A percentile compares a stretch with the other conserved stretches of the same genome.
Conservation (phyloP, 345 rosid species). For the Eutrema japonicum region DNA sequence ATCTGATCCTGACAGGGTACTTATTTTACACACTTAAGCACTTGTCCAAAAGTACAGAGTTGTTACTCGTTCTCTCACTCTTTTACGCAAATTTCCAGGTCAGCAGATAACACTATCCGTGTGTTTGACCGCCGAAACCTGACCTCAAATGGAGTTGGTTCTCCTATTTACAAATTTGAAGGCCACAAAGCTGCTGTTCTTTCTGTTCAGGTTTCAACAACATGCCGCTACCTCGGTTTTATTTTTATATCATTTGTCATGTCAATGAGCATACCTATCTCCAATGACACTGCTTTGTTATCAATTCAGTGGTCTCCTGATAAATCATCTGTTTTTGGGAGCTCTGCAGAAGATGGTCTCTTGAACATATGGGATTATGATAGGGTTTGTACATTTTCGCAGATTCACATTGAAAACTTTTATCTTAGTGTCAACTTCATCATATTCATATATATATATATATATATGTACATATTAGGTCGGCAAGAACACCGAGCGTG, state of each 20-base stretch:
- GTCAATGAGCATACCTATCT: conserved; percentile 6
- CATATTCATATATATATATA: not conserved
- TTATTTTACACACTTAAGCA: not conserved
- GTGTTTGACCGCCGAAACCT: conserved; percentile 89
- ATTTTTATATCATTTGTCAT: not conserved
- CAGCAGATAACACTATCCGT: conserved; percentile 81
- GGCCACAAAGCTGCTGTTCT: conserved; percentile 93
- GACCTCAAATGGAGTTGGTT: conserved; percentile 72
- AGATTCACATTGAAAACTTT: not conserved
- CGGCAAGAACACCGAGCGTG: conserved; percentile 51
- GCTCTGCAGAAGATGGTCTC: conserved; percentile 96
- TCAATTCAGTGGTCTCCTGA: conserved; percentile 86
- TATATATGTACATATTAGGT: conserved; percentile 43
- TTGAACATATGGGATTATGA: conserved; percentile 94
- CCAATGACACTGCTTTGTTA: conserved; percentile 7
- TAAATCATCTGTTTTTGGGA: conserved; percentile 88
- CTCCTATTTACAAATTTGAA: conserved; percentile 80
- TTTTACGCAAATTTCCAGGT: conserved; percentile 52
- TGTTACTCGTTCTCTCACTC: conserved; percentile 2
- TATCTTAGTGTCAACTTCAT: conserved; percentile 6
- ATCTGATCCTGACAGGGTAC: conserved; percentile 89
- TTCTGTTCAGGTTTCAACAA: conserved; percentile 76
- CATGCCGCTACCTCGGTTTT: not conserved
- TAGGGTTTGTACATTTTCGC: conserved; percentile 53
- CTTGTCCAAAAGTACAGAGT: not conserved